phyloP scores from a whole-genome alignment of 208 protist genomes.

The Tritrichomonas foetus region DNA sequence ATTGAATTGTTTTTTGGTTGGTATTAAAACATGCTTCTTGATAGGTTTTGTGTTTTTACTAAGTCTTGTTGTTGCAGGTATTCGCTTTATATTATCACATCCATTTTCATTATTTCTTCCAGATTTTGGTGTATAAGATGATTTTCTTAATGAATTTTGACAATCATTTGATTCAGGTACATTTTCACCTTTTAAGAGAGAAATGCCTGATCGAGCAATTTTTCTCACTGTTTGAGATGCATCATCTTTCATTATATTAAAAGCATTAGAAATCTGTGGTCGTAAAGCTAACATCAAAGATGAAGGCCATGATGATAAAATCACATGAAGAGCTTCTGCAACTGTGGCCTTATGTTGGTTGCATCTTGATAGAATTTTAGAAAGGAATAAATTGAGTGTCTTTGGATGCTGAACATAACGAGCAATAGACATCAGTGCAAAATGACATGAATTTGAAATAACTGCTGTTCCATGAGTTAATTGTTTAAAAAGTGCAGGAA shows the following conservation, averaged over 20 bases:
- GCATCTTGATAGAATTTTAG: background rate
- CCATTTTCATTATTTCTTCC: too few relatives aligned
- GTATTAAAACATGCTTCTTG: too few relatives aligned
- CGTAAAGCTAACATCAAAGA: background rate
- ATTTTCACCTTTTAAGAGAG: background rate
- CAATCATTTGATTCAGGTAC: too few relatives aligned
- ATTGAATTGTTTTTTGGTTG: too few relatives aligned
- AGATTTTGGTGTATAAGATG: too few relatives aligned
- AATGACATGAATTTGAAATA: background rate
- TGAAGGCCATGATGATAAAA: background rate
- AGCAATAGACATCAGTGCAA: background rate
- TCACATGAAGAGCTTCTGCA: background rate
- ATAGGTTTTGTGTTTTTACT: too few relatives aligned
- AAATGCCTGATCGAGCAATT: background rate
- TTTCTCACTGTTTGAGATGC: background rate
- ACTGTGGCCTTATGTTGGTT: background rate
- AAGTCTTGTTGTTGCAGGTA: too few relatives aligned
- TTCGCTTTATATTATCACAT: too few relatives aligned
- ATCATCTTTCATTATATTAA: background rate
- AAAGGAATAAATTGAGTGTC: background rate
- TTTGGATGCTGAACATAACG: background rate
- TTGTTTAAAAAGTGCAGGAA: constrained; percentile 21
- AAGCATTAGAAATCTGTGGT: background rate
- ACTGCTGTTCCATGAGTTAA: background rate
- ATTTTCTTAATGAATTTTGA: too few relatives aligned